Evolutionary conservation across 2,329 filamentous ascomycete species (phyloP).

Genomic region (Colletotrichum sp.): DNA sequence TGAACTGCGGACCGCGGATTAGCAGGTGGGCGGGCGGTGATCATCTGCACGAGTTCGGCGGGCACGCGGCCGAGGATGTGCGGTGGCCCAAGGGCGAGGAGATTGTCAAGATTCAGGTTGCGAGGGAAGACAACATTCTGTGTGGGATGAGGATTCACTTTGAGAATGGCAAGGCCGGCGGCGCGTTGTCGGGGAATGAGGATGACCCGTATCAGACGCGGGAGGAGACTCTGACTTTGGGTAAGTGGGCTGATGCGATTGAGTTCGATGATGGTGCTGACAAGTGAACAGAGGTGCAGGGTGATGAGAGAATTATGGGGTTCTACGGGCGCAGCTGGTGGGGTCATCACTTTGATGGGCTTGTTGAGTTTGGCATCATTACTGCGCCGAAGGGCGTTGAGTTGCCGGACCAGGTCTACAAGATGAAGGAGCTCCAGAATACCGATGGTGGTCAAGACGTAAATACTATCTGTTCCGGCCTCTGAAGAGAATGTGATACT

Average conservation of each 20-base stretch:
- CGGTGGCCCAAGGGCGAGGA: slow-evolving; percentile 26
- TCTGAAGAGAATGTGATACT: background rate
- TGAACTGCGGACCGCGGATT: slow-evolving; percentile 44
- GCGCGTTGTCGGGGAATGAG: slow-evolving; percentile 16
- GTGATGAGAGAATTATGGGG: slow-evolving; percentile 46
- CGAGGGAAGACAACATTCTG: slow-evolving; percentile 4
- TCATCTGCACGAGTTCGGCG: slow-evolving; percentile 28
- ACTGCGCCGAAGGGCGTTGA: slow-evolving; percentile 43
- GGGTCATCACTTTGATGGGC: slow-evolving; percentile 22
- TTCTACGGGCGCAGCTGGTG: slow-evolving; percentile 46
- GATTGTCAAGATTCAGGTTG: slow-evolving; percentile 35
- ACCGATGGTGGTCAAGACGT: slow-evolving; percentile 6
- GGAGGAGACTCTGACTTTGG: slow-evolving; percentile 18
- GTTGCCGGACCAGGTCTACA: slow-evolving; percentile 44
- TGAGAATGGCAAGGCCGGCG: slow-evolving; percentile 23
- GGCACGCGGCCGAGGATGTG: slow-evolving; percentile 32
- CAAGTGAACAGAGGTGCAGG: slow-evolving; percentile 31
- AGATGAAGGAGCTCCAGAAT: slow-evolving; percentile 46
- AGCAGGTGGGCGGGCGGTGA: slow-evolving; percentile 10
- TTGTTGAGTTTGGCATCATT: slow-evolving; percentile 52
- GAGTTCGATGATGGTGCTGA: background rate
- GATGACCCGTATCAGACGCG: background rate
- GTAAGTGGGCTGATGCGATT: slow-evolving; percentile 3
- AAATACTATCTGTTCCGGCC: rapidly evolving
- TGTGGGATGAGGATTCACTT: slow-evolving; percentile 28